These are phyloP conservation scores for Arabidopsis thaliana DNA, from an alignment of 345 rosid species.

Conservation along the genomic window TAIR10.1 NC_003075.7:9450501-9451000, in stretches of 20 bases:
- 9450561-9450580: conserved; percentile 51
- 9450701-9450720: conserved; percentile 8
- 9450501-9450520: conserved; percentile 40
- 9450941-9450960: not conserved
- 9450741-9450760: conserved; percentile 24
- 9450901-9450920: conserved; percentile 5
- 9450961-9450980: not conserved
- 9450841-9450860: not conserved
- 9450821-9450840: not conserved
- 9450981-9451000: not conserved
- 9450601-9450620: conserved; percentile 22
- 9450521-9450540: conserved; percentile 58
- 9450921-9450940: not conserved
- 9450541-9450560: conserved; percentile 54
- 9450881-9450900: not conserved
- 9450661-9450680: conserved; percentile 23
- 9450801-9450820: not conserved
- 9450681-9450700: conserved; percentile 39
- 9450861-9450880: not conserved
- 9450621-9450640: conserved; percentile 38
- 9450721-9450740: conserved; percentile 2
- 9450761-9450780: conserved; percentile 28
- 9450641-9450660: conserved; percentile 29
- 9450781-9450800: not conserved
- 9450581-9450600: conserved; percentile 64